Conservation (phyloP, 441 rosid species). For the Bruguiera hainesii region DNA sequence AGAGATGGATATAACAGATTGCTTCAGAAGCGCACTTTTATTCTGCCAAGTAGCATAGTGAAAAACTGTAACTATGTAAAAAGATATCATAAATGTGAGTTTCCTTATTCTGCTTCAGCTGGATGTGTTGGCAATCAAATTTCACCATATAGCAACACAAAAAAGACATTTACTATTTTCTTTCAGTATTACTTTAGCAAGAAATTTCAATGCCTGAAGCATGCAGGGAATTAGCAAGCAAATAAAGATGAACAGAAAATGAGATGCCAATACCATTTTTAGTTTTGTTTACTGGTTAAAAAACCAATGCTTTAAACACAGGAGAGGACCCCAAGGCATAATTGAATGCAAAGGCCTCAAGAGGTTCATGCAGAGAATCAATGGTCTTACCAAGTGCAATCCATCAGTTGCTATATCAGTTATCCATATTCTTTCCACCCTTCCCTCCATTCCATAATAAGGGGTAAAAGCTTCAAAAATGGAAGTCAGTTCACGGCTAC, state of each 20-base stretch:
- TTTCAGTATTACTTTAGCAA: too few species aligned
- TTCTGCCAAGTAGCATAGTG: neutral
- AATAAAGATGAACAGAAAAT: neutral
- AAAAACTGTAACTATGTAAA: neutral
- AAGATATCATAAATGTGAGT: neutral
- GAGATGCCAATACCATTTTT: neutral
- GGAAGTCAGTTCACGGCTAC: slow-evolving; percentile 84
- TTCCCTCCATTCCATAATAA: slow-evolving; percentile 76
- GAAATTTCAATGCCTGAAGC: too few species aligned
- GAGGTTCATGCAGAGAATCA: neutral
- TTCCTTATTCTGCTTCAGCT: neutral
- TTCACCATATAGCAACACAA: too few species aligned
- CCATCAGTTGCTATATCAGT: slow-evolving; percentile 87
- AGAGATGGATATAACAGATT: neutral
- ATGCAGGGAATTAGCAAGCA: too few species aligned
- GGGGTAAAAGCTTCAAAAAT: slow-evolving; percentile 89
- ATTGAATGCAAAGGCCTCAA: slow-evolving; percentile 12
- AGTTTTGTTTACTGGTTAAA: neutral
- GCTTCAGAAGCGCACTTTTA: neutral
- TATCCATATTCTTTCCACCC: slow-evolving; percentile 88
- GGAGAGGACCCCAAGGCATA: neutral
- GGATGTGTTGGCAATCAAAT: too few species aligned
- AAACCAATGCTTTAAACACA: neutral
- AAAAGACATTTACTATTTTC: too few species aligned
- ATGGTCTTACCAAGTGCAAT: slow-evolving; percentile 67